Base-by-base conservation (phyloP, 371 early-diverging fungal species). In the Mucor plumbeus region DNA sequence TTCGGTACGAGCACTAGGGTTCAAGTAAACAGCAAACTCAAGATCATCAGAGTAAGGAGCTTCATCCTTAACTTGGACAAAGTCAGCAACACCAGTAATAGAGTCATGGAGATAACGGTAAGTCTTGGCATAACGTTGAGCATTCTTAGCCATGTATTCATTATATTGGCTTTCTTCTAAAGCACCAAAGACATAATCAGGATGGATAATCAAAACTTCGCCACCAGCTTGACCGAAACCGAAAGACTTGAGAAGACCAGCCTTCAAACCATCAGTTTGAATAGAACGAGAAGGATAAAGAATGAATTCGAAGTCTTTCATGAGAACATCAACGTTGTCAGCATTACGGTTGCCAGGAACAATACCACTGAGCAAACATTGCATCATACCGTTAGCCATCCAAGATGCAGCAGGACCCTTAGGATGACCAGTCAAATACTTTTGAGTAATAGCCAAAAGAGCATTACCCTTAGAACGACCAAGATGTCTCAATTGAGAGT, bases 151-250 rank as follows among this genome's bases (percentile, higher is more conserved):
- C 71, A 76, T 79, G 87, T 97, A 97, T 10, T 71, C 76, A 48
- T 87, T 81, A 73, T 93, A 96, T 70, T 89, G 90, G 59, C 74
- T 71, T 66, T 89, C 88, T 66, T 90, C 88, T 21, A 97, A 80
- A 47, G 94, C 88, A 61, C 88, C 94, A 59, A 95, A 80, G 57
- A 97, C 85, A 73, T 95, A 96, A 75, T 96, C 94, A 14, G 98
- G 93, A 82, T 97, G 97, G 58, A 97, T 85, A 53, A 97, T 81
- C 34, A 97, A 85, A 19, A 94, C 83, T 77, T 97, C 98, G 70
- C 92, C 97, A 72, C 97, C 97, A 62, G 95, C 97, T 79, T 97
- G 98, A 63, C 98, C 97, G 82, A 97, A 97, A 55, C 98, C 98
- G 82, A 97, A 97, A 54, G 92, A 91, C 85, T 97, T 97, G 72